Evolutionary conservation across 2,329 filamentous ascomycete genomes (phyloP).

Genomic region (Stylonectria norvegica): DNA sequence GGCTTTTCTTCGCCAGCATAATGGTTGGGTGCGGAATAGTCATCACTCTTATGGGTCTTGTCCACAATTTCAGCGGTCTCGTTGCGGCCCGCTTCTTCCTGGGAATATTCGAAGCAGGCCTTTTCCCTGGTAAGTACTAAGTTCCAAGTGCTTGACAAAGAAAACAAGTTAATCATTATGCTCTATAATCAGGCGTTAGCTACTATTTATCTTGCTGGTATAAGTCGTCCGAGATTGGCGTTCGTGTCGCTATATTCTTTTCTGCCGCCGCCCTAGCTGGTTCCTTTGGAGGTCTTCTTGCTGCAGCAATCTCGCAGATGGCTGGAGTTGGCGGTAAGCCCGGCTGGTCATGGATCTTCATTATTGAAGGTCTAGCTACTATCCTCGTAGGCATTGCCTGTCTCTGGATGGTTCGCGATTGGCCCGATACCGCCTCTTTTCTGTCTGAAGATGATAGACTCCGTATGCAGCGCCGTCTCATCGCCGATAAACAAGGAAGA

Average conservation of each 20-base stretch:
- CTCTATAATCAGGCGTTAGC: slow-evolving; percentile 53
- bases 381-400: neutral
- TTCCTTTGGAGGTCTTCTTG: slow-evolving; percentile 23
- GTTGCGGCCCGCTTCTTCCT: slow-evolving; percentile 13
- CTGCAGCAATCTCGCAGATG: slow-evolving; percentile 32
- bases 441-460: too few species aligned
- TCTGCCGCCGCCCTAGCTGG: slow-evolving; percentile 24
- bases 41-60: slow-evolving; percentile 8
- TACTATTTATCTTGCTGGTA: slow-evolving; percentile 65
- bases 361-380: slow-evolving; percentile 22
- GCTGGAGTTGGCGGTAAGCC: slow-evolving; percentile 36
- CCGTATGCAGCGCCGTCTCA: too few species aligned
- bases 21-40: slow-evolving; percentile 18
- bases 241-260: slow-evolving; percentile 42
- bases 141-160: too few species aligned
- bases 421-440: too few species aligned
- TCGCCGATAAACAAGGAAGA: too few species aligned
- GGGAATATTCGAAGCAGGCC: slow-evolving; percentile 19
- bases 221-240: slow-evolving; percentile 61
- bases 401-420: too few species aligned
- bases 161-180: too few species aligned
- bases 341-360: slow-evolving; percentile 48
- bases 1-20: slow-evolving; percentile 20
- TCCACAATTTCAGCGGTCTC: slow-evolving; percentile 9
- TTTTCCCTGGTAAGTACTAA: too few species aligned